Evolutionary conservation across 176 grass and related monocot species (phyloP).

Genomic region (Oryza australiensis): DNA sequence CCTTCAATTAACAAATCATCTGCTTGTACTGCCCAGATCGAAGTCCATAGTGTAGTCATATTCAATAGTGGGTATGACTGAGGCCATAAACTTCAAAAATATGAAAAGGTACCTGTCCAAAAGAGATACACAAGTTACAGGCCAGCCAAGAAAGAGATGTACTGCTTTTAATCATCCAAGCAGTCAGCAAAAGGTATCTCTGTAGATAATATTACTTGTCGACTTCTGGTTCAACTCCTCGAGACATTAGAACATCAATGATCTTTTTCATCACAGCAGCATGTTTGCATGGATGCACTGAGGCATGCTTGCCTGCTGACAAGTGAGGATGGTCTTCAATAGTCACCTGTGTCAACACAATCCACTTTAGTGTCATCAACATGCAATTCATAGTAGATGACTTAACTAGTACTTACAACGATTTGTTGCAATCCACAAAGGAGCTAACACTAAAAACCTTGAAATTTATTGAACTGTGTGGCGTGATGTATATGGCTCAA

Average conservation of each 20-base stretch:
- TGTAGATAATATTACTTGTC: conserved; percentile 64
- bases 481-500: neutral
- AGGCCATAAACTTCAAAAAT: conserved; percentile 95
- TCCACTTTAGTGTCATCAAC: neutral
- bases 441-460: neutral
- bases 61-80: conserved; percentile 91
- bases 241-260: conserved; percentile 79
- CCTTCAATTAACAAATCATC: conserved; percentile 37
- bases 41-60: conserved; percentile 99
- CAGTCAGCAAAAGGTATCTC: neutral
- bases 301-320: conserved; percentile 78
- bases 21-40: conserved; percentile 75
- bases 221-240: conserved; percentile 87
- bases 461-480: conserved; percentile 19
- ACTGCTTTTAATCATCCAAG: neutral
- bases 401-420: conserved; percentile 7
- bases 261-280: conserved; percentile 99
- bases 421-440: neutral
- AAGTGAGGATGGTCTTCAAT: conserved; percentile 98
- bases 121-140: neutral
- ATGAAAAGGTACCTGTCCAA: conserved; percentile 86
- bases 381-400: neutral
- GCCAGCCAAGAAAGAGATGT: neutral
- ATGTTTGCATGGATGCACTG: conserved; percentile 90
- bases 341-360: conserved; percentile 67